Conservation (phyloP, 2,329 filamentous ascomycete genomes). For the Xylaria sp. region DNA sequence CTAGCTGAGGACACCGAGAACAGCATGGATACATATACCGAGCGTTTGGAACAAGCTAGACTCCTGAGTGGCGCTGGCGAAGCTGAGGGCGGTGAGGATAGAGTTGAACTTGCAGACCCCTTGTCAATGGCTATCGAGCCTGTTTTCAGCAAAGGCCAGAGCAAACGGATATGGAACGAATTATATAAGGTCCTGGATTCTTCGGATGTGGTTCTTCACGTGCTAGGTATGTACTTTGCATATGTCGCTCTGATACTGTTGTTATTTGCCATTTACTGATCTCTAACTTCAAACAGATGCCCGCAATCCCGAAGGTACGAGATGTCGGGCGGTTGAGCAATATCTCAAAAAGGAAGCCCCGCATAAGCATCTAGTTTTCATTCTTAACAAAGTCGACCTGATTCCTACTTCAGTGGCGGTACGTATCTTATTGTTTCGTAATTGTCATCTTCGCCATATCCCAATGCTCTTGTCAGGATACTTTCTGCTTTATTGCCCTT, state of each 20-base stretch:
- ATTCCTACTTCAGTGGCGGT: constrained; percentile 93
- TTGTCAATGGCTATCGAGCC: constrained; percentile 78
- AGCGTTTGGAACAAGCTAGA: constrained; percentile 80
- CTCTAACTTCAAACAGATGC: constrained; percentile 70
- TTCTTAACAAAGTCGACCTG: constrained; percentile 91
- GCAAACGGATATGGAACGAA: constrained; percentile 95
- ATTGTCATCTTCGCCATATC: constrained; percentile 49
- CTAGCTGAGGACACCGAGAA: constrained; percentile 82
- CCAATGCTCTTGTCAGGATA: constrained; percentile 89
- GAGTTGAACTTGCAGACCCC: constrained; percentile 55
- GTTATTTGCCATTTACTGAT: constrained; percentile 7
- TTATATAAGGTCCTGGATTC: constrained; percentile 63
- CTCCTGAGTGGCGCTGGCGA: constrained; percentile 76
- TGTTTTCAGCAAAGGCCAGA: constrained; percentile 94
- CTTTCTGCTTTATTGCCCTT: constrained; percentile 65
- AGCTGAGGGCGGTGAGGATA: constrained; percentile 53
- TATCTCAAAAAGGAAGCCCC: constrained; percentile 93
- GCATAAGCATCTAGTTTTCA: constrained; percentile 85
- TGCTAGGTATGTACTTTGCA: constrained; percentile 52
- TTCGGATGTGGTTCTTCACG: constrained; percentile 95
- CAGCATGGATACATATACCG: constrained; percentile 83
- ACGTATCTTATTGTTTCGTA: constrained; percentile 60
- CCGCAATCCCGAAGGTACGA: constrained; percentile 86
- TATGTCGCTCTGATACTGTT: not conserved
- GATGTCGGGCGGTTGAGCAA: constrained; percentile 90